Conservation (phyloP, 2,329 filamentous ascomycete genomes). For the Clonostachys byssicola region DNA sequence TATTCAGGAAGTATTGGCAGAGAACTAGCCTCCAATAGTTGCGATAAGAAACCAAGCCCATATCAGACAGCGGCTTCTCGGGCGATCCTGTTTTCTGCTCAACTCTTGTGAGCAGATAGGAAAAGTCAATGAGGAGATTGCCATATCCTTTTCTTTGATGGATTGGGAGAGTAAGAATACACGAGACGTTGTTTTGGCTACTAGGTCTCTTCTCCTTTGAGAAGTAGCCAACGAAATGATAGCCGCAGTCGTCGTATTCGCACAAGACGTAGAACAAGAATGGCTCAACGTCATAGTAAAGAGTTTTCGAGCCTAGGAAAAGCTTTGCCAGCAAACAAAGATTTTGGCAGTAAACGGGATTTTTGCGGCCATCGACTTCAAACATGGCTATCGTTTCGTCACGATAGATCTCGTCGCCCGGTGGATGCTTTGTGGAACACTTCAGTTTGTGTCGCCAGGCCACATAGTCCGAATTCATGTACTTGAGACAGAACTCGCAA, state of each 20-base stretch:
- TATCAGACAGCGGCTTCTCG: conserved; percentile 95
- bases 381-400: conserved; percentile 91
- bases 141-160: conserved; percentile 97
- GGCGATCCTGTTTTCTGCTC: conserved; percentile 94
- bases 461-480: conserved; percentile 99
- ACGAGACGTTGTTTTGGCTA: conserved; percentile 96
- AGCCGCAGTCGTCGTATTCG: conserved; percentile 86
- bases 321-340: conserved; percentile 93
- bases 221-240: conserved; percentile 98
- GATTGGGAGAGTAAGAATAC: conserved; percentile 91
- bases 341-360: conserved; percentile 98
- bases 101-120: conserved; percentile 88
- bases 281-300: conserved; percentile 97
- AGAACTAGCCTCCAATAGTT: conserved; percentile 94
- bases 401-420: conserved; percentile 96
- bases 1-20: conserved; percentile 73
- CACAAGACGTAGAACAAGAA: conserved; percentile 98
- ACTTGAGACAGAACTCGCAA: conserved; percentile 98
- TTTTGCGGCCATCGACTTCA: conserved; percentile 94
- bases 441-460: conserved; percentile 98
- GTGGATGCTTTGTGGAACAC: conserved; percentile 93
- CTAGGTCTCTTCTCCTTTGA: conserved; percentile 96
- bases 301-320: conserved; percentile 96
- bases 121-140: conserved; percentile 96
- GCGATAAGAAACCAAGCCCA: conserved; percentile 94